Base-by-base conservation (phyloP, 2,329 filamentous ascomycete species). In the Penicillium sp. region DNA sequence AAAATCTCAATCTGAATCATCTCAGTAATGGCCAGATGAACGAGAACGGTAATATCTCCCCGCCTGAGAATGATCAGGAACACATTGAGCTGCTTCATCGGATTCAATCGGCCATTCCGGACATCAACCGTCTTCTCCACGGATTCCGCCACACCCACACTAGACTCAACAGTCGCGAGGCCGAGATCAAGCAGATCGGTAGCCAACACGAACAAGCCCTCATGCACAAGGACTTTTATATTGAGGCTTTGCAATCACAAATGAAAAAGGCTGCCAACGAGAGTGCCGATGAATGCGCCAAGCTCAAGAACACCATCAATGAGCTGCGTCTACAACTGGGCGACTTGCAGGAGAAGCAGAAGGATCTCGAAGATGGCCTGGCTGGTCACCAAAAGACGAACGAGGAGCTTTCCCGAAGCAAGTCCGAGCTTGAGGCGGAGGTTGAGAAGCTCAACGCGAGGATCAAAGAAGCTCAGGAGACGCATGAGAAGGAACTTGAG, bases 201-300 rank as follows among this genome's bases (percentile, higher is more conserved):
- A 73, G 73, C 45, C 81, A 84, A 60, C 81, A 85, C 62, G 78
- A 82, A 52, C 81, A 84, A 61, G 79, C 78, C 33, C 69, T 85
- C 38, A 80, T 81, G 71, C 78, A 78, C 55, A 85, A 85, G 67
- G 82, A 85, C 52, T 80, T 77, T 55, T 82, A 85, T 64, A 83
- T 86, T 57, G 79, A 81, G 62, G 76, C 79, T 14, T 66, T 85
- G 62, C 82, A 82, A 58, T 77, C 79, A 26, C 82, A 83, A 66
- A 77, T 85, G 68, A 77, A 79, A 48, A 80, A 78, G 49, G 75
- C 82, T 19, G 79, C 81, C 51, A 79, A 79, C 55, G 81, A 83
- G 60, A 81, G 81, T 61, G 80, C 81, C 0, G 77, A 79, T 49
- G 83, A 86, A 65, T 78, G 76, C 55, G 71, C 74, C 8, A 76